Evolutionary conservation across 1,284 basidiomycete species (phyloP).

Genomic region (Mycosarcoma maydis): DNA sequence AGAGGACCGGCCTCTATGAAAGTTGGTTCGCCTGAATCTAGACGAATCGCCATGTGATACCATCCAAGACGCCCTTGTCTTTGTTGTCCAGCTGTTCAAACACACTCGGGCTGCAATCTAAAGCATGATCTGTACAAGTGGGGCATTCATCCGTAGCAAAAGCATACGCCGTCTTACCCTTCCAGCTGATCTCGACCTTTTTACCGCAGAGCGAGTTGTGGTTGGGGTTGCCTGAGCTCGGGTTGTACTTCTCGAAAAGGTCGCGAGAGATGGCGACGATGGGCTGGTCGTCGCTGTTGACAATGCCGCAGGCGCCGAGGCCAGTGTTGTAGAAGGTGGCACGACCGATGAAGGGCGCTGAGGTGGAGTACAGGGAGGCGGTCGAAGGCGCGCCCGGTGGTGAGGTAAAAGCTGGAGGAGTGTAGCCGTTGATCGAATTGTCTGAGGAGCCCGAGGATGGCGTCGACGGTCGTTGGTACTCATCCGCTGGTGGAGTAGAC

Average conservation of each 20-base stretch:
- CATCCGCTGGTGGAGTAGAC: too few species aligned
- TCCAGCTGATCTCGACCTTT: constrained; percentile 73
- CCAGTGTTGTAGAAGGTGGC: constrained; percentile 46
- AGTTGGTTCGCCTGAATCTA: too few species aligned
- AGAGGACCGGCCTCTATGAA: too few species aligned
- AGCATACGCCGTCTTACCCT: constrained; percentile 71
- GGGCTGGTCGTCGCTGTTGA: constrained; percentile 24
- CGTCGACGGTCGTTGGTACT: too few species aligned
- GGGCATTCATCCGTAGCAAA: constrained; percentile 77
- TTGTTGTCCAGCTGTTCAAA: constrained; percentile 69
- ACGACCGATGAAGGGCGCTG: constrained; percentile 20
- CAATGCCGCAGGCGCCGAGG: constrained; percentile 40
- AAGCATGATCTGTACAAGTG: constrained; percentile 76
- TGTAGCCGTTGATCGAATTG: constrained; percentile 38
- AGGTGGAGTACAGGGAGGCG: constrained; percentile 12
- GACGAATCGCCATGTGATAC: constrained; percentile 47
- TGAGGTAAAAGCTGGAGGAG: constrained; percentile 17
- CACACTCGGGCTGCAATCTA: constrained; percentile 80
- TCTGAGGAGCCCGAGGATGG: not conserved
- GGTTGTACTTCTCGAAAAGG: constrained; percentile 50
- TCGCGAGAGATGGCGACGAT: constrained; percentile 50
- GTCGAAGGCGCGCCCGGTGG: constrained; percentile 7
- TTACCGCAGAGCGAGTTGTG: constrained; percentile 71
- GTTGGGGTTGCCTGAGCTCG: constrained; percentile 29
- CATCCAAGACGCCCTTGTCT: constrained; percentile 46